These are phyloP conservation scores for Cytospora paraplurivora DNA, from an alignment of 2,329 filamentous ascomycete genomes.

Conservation along the genomic window DNA sequence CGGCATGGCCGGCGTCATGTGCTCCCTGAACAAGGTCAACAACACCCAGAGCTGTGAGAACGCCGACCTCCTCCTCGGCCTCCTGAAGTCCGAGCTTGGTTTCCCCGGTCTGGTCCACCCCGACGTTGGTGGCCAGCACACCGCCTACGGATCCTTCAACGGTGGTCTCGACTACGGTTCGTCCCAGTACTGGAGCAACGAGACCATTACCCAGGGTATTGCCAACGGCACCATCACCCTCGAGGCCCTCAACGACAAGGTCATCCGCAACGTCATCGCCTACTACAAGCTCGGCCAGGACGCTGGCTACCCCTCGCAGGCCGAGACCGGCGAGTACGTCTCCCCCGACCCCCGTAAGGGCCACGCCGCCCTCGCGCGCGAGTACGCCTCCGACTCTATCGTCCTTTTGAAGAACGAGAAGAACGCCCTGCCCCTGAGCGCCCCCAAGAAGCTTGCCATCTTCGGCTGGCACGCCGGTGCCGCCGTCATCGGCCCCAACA, in stretches of 20 bases:
- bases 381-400: conserved; percentile 58
- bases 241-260: conserved; percentile 60
- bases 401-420: conserved; percentile 65
- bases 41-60: conserved; percentile 67
- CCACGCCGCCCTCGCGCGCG: conserved; percentile 57
- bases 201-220: conserved; percentile 61
- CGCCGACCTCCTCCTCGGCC: conserved; percentile 64
- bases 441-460: conserved; percentile 45
- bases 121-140: conserved; percentile 69
- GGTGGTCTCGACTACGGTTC: conserved; percentile 74
- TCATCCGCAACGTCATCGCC: conserved; percentile 47
- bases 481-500: conserved; percentile 52
- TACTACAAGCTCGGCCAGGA: conserved; percentile 61
- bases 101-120: conserved; percentile 67
- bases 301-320: conserved; percentile 46
- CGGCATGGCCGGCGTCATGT: conserved; percentile 21
- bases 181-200: conserved; percentile 47
- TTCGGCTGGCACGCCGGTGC: conserved; percentile 61
- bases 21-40: conserved; percentile 24
- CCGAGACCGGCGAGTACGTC: conserved; percentile 53
- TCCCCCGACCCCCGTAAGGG: conserved; percentile 52
- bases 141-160: conserved; percentile 60
- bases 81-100: conserved; percentile 64
- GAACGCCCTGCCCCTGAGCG: conserved; percentile 58
- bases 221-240: conserved; percentile 60